These are phyloP conservation scores for Zalerion maritima DNA, from an alignment of 495 filamentous ascomycete species.

Conservation along the genomic window DNA sequence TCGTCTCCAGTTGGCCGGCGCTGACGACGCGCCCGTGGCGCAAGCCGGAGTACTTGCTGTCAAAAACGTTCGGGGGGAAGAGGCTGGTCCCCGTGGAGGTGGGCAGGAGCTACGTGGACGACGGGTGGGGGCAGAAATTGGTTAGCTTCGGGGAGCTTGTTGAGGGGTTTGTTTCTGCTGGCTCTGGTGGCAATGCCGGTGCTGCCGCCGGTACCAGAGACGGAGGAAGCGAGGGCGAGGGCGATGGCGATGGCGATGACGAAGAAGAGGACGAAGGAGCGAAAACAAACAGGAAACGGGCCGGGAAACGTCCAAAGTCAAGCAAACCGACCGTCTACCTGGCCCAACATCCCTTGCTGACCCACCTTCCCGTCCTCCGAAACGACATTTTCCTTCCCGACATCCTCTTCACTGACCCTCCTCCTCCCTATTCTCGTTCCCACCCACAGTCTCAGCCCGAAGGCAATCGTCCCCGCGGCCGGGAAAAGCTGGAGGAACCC, in stretches of 20 bases:
- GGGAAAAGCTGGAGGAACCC: slow-evolving; percentile 26
- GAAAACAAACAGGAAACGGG: too few relatives aligned
- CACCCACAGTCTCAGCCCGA: slow-evolving; percentile 32
- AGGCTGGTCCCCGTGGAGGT: slow-evolving; percentile 79
- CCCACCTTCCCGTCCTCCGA: slow-evolving; percentile 65
- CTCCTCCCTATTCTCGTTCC: slow-evolving; percentile 27
- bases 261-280: slow-evolving; percentile 2
- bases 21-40: slow-evolving; percentile 54
- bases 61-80: slow-evolving; percentile 58
- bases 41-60: slow-evolving; percentile 56
- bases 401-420: slow-evolving; percentile 62
- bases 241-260: slow-evolving; percentile 3
- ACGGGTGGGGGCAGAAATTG: slow-evolving; percentile 73
- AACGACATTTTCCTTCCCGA: slow-evolving; percentile 71
- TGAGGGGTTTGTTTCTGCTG: slow-evolving; percentile 32
- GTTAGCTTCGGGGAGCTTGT: slow-evolving; percentile 65
- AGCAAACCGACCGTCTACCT: slow-evolving; percentile 50
- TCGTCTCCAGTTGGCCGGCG: slow-evolving; percentile 65
- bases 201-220: slow-evolving; percentile 1
- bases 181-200: not conserved
- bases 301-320: slow-evolving; percentile 6
- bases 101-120: slow-evolving; percentile 79
- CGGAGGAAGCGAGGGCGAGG: too few relatives aligned
- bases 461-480: slow-evolving; percentile 5
- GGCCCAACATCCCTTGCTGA: slow-evolving; percentile 77